Evolutionary conservation across 2,329 filamentous ascomycete genomes (phyloP), one percentile per base, ranked within the genome.

Genomic region (Tolypocladium pustulatum): DNA sequence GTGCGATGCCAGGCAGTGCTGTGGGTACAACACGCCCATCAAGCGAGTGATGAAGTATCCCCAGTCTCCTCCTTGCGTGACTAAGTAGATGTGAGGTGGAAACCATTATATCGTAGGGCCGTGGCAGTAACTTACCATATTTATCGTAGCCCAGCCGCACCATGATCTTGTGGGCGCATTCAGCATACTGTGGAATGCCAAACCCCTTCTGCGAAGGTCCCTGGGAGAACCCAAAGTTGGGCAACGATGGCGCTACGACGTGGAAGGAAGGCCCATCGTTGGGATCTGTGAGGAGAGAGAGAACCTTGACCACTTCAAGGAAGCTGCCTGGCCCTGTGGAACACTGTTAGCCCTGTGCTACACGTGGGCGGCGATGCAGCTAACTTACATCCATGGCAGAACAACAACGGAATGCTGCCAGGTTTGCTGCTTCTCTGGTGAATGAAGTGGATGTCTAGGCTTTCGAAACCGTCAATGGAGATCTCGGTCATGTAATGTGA

Each of bases 31-130:
- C 7, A 80, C 68, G 0, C 81, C 82, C 58, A 91, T 80, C 12
- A 78, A 71, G 3, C 87, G 80, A 13, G 85, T 86, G 64, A 91
- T 81, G 64, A 79, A 77, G 67, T 79, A 84, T 22, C 87, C 88
- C 87, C 86, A 90, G 66, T 90, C 87, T 34, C 88, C 88, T 62
- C 85, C 86, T 71, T 89, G 82, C 0, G 77, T 80, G 8, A 76
- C 68, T 71, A n/a, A 3, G 6, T 17, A n/a, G 20, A 12, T 15
- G 15, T n/a, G n/a, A n/a, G n/a, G n/a, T n/a, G n/a, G n/a, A n/a
- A n/a, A n/a, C n/a, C n/a, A n/a, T n/a, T n/a, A n/a, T n/a, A n/a
- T n/a, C n/a, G n/a, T n/a, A n/a, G n/a, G n/a, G n/a, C n/a, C n/a
- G n/a, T 41, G 34, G 1, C 1, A 8, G 15, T 13, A 6, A 27